Conservation (phyloP, 108 stramenopile species). For the Cyclotella kingstonii region DNA sequence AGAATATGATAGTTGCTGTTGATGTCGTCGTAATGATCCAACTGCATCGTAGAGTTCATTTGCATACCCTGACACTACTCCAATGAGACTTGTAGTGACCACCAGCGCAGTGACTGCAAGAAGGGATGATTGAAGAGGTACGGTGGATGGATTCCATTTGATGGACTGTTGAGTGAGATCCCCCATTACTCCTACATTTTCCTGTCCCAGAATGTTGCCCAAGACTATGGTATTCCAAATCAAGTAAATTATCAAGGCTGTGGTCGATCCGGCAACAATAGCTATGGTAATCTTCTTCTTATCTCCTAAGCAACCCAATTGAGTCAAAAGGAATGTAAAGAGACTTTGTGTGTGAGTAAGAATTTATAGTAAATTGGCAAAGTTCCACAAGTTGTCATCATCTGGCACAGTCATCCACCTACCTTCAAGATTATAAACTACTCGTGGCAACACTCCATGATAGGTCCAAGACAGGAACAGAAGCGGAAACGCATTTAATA, state of each 20-base stretch:
- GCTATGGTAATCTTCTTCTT: conserved; percentile 72
- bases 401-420: too few relatives aligned
- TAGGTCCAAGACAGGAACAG: conserved; percentile 78
- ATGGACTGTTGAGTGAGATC: neutral
- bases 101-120: conserved; percentile 59
- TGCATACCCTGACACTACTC: conserved; percentile 67
- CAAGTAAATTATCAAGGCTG: conserved; percentile 80
- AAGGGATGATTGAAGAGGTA: conserved; percentile 20
- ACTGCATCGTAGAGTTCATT: conserved; percentile 75
- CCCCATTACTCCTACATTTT: neutral
- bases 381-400: too few relatives aligned
- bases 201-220: conserved; percentile 50
- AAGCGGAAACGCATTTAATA: conserved; percentile 73
- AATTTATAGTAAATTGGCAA: too few relatives aligned
- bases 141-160: neutral
- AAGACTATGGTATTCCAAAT: conserved; percentile 84
- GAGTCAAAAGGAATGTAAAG: too few relatives aligned
- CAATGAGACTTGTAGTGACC: conserved; percentile 67
- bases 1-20: too few relatives aligned
- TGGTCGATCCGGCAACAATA: conserved; percentile 66
- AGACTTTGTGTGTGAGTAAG: too few relatives aligned
- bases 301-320: too few relatives aligned
- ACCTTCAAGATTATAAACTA: conserved; percentile 75
- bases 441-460: conserved; percentile 87
- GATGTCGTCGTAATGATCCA: conserved; percentile 15